Base-by-base conservation (phyloP, 2,329 filamentous ascomycete species). In the Pestalotiopsis sp. region DNA sequence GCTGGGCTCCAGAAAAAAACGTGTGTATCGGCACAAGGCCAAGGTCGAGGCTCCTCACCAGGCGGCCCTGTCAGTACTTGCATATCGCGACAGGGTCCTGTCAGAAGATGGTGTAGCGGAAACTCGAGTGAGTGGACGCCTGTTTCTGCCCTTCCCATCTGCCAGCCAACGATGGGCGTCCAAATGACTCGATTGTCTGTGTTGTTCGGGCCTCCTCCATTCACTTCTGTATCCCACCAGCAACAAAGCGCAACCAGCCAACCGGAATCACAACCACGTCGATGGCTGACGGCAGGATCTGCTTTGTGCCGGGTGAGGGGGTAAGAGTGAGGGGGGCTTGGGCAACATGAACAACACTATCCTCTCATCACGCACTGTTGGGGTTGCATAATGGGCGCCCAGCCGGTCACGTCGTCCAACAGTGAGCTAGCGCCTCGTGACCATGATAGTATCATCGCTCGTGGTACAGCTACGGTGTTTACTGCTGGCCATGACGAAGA, bases 81-180 rank as follows among this genome's bases (percentile, higher is more conserved):
- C 59, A 62, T 13, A 14, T 62, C 14, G 59, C 20, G 31, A 20
- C n/a, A 39, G 25, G 59, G 59, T 62, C 27, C 45, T 39, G 31
- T 36, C 31, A 36, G 59, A 39, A 38, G 31, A 39, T 62, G 59
- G 59, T 62, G 59, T 62, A 23, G 25, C 27, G 59, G 27, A 62
- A 62, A 39, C 27, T 39, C 25, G 36, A 39, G 17, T 62, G 59
- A 62, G 59, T 62, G 59, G 59, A 36, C 31, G 59, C 59, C 59
- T 36, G 36, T 36, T 62, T 39, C n/a, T 52, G 45, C 45, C 38
- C 31, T 39, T 12, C 36, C 20, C 31, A 17, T n/a, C 31, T 11
- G 20, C 27, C 59, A 62, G 36, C 23, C 59, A 62, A 36, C 59
- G 59, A 62, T 39, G 36, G 59, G 9, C 27, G 36, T 13, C 31